Evolutionary conservation across 352 stramenopile genomes (phyloP).

Genomic region (Phytophthora ramorum): DNA sequence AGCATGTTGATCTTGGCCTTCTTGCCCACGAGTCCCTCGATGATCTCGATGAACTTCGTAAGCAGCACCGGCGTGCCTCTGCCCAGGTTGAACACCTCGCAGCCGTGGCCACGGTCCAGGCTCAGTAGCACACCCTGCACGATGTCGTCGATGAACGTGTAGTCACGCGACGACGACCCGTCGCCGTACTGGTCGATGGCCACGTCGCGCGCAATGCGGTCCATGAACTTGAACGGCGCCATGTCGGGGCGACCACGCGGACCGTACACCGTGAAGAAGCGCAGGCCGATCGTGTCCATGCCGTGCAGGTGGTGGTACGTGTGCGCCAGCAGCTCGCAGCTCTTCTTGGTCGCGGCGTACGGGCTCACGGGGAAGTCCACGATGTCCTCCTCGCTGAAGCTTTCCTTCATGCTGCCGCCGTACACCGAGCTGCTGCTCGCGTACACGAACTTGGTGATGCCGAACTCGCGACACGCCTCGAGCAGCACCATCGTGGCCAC

Average conservation of each 20-base stretch:
- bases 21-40: slow-evolving; percentile 94
- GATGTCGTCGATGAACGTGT: slow-evolving; percentile 99
- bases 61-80: slow-evolving; percentile 93
- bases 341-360: slow-evolving; percentile 98
- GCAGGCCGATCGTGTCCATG: slow-evolving; percentile 94
- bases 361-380: slow-evolving; percentile 96
- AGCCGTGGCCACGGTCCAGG: slow-evolving; percentile 76
- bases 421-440: slow-evolving; percentile 96
- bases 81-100: slow-evolving; percentile 98
- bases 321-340: slow-evolving; percentile 96
- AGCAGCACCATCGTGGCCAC: slow-evolving; percentile 94
- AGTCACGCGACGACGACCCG: slow-evolving; percentile 94
- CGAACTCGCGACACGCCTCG: slow-evolving; percentile 90
- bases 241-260: slow-evolving; percentile 97
- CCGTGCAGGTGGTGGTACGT: slow-evolving; percentile 98
- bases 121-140: slow-evolving; percentile 94
- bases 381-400: slow-evolving; percentile 91
- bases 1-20: slow-evolving; percentile 94
- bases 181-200: slow-evolving; percentile 98
- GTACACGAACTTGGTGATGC: slow-evolving; percentile 96
- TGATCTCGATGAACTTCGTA: slow-evolving; percentile 95
- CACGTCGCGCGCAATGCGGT: slow-evolving; percentile 91
- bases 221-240: slow-evolving; percentile 99
- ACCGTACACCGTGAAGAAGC: slow-evolving; percentile 99
- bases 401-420: slow-evolving; percentile 91